Base-by-base conservation (phyloP, 345 rosid species). In the Gossypium turneri region DNA sequence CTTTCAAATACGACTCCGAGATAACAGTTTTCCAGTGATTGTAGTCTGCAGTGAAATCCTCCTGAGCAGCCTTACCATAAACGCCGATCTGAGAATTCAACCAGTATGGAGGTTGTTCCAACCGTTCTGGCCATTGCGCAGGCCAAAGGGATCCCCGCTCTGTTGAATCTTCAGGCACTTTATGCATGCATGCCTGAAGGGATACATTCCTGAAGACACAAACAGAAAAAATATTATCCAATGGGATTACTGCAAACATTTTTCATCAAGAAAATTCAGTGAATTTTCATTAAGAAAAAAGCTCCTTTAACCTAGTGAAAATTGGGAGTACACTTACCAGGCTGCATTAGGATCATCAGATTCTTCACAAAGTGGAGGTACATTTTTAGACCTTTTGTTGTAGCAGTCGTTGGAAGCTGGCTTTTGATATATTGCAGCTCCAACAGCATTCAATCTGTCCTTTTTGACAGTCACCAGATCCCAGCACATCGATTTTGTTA, bases 161-260 rank as follows among this genome's bases (percentile, higher is more conserved):
- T 60, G 52, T 66, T 44, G 76, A 57, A 72, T 83, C 83, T 22
- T 82, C 84, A 1, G 91, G 86, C 67, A 92, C 87, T 84, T 74
- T 86, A 75, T 92, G 95, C 90, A 92, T 89, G 82, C 97, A 92
- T 78, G 95, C 86, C 79, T 89, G 85, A 81, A 92, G 86, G 43
- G 87, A 87, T 45, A 92, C 90, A 70, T 92, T 90, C 97, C 97
- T 92, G 81, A 52, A 58, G 66, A 76, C 38, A 76, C 38, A 43
- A 51, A 73, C 62, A 58, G 17, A 13, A 22, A 59, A 65, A 41
- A 52, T 41, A 55, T 55, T 11, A 56, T 12, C 27, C 16, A 22
- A 29, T 27, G 29, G 7, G 43, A n/a, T n/a, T 63, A 72, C 3
- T 53, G 38, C 50, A 64, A 51, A 61, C 60, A 47, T 48, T 60